phyloP scores from a whole-genome alignment of 495 filamentous ascomycete species.

The Aspergillus biplanus region DNA sequence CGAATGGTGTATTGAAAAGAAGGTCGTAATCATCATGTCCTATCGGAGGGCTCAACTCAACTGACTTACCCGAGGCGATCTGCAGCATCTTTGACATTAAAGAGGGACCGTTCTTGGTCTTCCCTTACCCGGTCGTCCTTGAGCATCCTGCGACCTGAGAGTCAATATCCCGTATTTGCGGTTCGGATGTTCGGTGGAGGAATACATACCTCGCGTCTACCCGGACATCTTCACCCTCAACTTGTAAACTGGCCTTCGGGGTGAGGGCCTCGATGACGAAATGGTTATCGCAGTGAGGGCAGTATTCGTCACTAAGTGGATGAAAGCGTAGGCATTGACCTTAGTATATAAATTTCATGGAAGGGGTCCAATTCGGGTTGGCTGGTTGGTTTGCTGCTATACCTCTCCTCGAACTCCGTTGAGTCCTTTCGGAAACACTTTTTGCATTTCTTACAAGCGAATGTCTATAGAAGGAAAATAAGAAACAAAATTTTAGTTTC shows the following conservation, averaged over 20 bases:
- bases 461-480: slow-evolving; percentile 45
- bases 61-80: slow-evolving; percentile 69
- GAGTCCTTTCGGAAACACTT: slow-evolving; percentile 97
- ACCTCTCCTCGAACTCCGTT: slow-evolving; percentile 87
- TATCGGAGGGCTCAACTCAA: background rate
- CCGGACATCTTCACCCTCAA: slow-evolving; percentile 89
- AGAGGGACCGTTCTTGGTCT: slow-evolving; percentile 65
- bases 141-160: slow-evolving; percentile 67
- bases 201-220: slow-evolving; percentile 64
- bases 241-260: slow-evolving; percentile 74
- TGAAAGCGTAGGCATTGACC: background rate
- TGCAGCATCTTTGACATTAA: slow-evolving; percentile 70
- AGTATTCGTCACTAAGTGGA: slow-evolving; percentile 83
- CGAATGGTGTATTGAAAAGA: slow-evolving; percentile 12
- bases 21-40: slow-evolving; percentile 42
- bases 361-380: too few species aligned
- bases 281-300: slow-evolving; percentile 99
- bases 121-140: slow-evolving; percentile 83
- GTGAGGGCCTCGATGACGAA: slow-evolving; percentile 87
- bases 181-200: background rate
- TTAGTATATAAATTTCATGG: background rate
- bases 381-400: slow-evolving; percentile 16
- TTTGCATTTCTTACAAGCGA: slow-evolving; percentile 98
- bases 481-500: background rate
- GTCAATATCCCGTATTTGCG: slow-evolving; percentile 2